phyloP scores from a whole-genome alignment of 768 basidiomycete species.

The Lyophyllum decastes region DNA sequence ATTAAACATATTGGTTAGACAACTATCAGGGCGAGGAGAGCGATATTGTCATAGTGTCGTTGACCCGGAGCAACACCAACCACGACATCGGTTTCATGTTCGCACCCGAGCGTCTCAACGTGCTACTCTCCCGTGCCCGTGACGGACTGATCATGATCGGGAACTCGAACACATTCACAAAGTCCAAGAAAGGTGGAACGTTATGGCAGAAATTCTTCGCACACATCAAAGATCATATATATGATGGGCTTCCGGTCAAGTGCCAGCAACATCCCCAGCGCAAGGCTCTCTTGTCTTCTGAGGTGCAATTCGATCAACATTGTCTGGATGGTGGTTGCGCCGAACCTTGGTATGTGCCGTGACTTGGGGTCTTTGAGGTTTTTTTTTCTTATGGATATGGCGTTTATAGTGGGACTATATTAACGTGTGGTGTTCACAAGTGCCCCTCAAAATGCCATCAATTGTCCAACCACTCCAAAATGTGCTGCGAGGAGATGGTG shows the following conservation, averaged over 20 bases:
- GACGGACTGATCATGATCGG: conserved; percentile 68
- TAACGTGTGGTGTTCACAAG: conserved; percentile 52
- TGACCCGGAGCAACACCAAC: conserved; percentile 59
- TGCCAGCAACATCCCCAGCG: conserved; percentile 57
- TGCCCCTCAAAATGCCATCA: conserved; percentile 68
- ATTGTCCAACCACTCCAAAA: conserved; percentile 52
- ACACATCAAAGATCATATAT: conserved; percentile 47
- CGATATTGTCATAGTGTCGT: conserved; percentile 61
- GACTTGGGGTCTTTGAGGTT: not conserved
- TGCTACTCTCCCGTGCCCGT: conserved; percentile 69
- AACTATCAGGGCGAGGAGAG: conserved; percentile 81
- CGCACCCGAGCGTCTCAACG: conserved; percentile 69
- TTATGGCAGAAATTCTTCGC: conserved; percentile 54
- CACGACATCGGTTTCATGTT: conserved; percentile 73
- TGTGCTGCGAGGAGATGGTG: conserved; percentile 44
- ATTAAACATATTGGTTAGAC: conserved; percentile 37
- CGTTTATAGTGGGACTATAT: conserved; percentile 40
- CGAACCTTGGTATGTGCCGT: conserved; percentile 52
- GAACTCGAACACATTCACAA: conserved; percentile 58
- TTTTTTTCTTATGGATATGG: not conserved
- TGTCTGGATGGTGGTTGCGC: conserved; percentile 67
- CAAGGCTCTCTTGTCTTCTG: conserved; percentile 35
- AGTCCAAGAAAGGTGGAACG: conserved; percentile 49
- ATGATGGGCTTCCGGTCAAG: conserved; percentile 57
- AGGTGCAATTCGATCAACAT: conserved; percentile 49